Conservation (phyloP, 768 basidiomycete genomes). For the Termitomyces titanicus region DNA sequence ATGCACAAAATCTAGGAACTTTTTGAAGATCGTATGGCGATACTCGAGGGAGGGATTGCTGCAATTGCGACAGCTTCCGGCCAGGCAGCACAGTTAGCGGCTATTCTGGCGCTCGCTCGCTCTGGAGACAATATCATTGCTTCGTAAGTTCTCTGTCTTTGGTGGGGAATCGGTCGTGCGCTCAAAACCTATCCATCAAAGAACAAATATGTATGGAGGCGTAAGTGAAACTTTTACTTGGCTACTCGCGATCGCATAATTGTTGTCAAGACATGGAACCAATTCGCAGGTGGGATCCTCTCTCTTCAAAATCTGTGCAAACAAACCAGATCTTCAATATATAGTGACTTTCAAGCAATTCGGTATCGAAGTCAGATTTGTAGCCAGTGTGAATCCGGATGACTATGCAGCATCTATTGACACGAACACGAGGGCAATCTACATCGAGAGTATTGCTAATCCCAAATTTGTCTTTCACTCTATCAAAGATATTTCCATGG, state of each 20-base stretch:
- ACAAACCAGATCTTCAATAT: background rate
- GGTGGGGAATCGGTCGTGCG: background rate
- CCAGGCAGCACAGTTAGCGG: conserved; percentile 73
- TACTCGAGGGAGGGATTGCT: conserved; percentile 72
- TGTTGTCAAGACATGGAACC: conserved; percentile 53
- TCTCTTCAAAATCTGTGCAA: background rate
- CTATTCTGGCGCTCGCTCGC: conserved; percentile 55
- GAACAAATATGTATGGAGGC: conserved; percentile 66
- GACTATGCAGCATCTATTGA: conserved; percentile 36
- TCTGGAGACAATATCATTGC: conserved; percentile 78
- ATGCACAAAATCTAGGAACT: conserved; percentile 43
- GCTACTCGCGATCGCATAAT: background rate
- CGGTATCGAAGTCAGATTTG: conserved; percentile 53
- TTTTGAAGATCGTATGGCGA: conserved; percentile 76
- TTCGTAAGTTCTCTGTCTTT: conserved; percentile 37
- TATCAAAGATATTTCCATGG: conserved; percentile 48
- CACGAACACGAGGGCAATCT: conserved; percentile 52
- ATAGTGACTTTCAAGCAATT: conserved; percentile 62
- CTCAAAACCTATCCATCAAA: conserved; percentile 15
- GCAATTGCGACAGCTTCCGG: conserved; percentile 74
- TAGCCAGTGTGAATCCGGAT: background rate
- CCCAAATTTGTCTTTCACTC: conserved; percentile 46
- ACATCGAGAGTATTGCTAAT: conserved; percentile 55
- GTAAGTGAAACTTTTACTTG: background rate
- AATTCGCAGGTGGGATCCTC: conserved; percentile 45